A percentile compares a stretch with the other conserved stretches of the same genome.
phyloP scores from a whole-genome alignment of 805 yeast species.

The Brettanomyces bruxellensis region DNA sequence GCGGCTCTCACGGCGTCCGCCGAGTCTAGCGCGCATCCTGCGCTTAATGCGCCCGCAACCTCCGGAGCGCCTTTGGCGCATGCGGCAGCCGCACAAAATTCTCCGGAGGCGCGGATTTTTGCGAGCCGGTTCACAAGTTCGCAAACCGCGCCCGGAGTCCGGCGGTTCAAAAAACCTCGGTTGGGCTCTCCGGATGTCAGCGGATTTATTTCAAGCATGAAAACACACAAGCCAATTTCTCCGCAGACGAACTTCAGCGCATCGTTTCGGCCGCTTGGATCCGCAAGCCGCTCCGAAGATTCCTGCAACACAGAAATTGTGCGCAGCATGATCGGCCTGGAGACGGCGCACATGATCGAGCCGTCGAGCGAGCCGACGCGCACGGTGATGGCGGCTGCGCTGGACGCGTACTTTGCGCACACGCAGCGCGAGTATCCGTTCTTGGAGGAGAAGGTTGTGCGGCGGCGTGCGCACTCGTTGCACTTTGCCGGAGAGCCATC shows the following conservation, averaged over 20 bases:
- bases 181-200: not conserved
- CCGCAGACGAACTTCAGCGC: not conserved
- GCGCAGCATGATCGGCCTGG: slow-evolving; percentile 7
- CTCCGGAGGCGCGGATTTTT: not conserved
- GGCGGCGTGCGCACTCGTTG: not conserved
- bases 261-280: not conserved
- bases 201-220: too few relatives aligned
- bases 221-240: not conserved
- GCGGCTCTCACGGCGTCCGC: too few relatives aligned
- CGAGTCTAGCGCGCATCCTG: too few relatives aligned
- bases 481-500: not conserved
- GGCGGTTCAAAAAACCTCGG: not conserved
- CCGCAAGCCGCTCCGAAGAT: too few relatives aligned
- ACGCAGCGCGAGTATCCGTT: slow-evolving; percentile 36
- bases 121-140: too few relatives aligned
- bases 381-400: slow-evolving; percentile 23
- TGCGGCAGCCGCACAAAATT: not conserved
- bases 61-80: not conserved
- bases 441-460: slow-evolving; percentile 26
- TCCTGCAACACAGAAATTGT: not conserved
- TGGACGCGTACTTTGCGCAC: slow-evolving; percentile 36
- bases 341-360: not conserved
- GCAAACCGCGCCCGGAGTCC: not conserved
- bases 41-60: not conserved
- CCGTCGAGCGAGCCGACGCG: slow-evolving; percentile 12